phyloP scores from a whole-genome alignment of 371 early-diverging fungal species.

The Actinomucor elegans region DNA sequence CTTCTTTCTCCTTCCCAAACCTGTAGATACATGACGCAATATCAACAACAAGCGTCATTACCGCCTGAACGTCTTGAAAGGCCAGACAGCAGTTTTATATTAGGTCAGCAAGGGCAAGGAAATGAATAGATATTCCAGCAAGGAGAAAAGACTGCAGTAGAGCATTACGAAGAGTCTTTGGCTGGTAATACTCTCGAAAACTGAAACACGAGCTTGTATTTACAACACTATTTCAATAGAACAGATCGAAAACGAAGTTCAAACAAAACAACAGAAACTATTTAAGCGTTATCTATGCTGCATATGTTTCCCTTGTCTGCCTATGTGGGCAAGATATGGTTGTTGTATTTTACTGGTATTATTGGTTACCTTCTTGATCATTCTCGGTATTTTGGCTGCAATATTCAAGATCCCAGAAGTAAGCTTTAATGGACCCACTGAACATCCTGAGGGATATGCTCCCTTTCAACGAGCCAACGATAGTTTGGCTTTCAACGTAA shows the following conservation, averaged over 20 bases:
- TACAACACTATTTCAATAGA: background rate
- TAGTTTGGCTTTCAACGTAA: conserved; percentile 10
- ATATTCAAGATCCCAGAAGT: conserved; percentile 24
- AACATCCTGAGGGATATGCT: conserved; percentile 16
- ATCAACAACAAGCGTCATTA: too few species aligned
- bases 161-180: background rate
- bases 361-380: conserved; percentile 3
- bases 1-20: too few species aligned
- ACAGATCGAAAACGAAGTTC: background rate
- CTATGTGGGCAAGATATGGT: conserved; percentile 24
- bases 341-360: conserved; percentile 12
- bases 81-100: conserved; percentile 5
- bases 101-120: background rate
- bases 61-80: too few species aligned
- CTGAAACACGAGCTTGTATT: too few species aligned
- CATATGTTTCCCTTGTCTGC: conserved; percentile 22
- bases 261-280: background rate
- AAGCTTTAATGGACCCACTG: conserved; percentile 22
- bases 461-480: conserved; percentile 7
- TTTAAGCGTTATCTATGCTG: conserved; percentile 13
- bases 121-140: background rate
- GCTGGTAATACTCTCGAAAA: background rate
- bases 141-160: background rate
- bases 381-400: conserved; percentile 17
- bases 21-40: too few species aligned